Evolutionary conservation across 2,329 filamentous ascomycete species (phyloP).

Genomic region (Chaetomiaceae sp.): DNA sequence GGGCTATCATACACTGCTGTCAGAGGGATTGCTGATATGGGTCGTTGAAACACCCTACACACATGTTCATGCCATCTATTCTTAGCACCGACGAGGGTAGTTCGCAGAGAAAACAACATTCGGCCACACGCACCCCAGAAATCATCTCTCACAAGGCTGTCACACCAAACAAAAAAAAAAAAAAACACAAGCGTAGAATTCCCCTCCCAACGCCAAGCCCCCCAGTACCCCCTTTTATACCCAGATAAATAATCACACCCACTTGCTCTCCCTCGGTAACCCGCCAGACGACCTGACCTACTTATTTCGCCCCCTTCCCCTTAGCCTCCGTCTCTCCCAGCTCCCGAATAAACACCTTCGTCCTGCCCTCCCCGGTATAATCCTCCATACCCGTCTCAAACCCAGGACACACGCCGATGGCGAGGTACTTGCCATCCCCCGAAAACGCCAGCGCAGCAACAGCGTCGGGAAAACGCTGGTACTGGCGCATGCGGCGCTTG

Average conservation of each 20-base stretch:
- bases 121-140: neutral
- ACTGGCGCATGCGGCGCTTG: constrained; percentile 84
- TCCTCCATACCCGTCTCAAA: constrained; percentile 86
- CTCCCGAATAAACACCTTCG: constrained; percentile 77
- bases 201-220: constrained; percentile 13
- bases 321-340: constrained; percentile 84
- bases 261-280: neutral
- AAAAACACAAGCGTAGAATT: neutral
- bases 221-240: constrained; percentile 4
- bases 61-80: neutral
- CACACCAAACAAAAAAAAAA: neutral
- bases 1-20: neutral
- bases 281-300: too few species aligned
- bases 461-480: constrained; percentile 76
- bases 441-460: constrained; percentile 76
- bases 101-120: too few species aligned
- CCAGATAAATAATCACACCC: neutral
- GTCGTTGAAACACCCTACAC: too few species aligned
- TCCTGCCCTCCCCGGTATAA: constrained; percentile 64
- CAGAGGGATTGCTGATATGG: too few species aligned
- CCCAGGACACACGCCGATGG: constrained; percentile 75
- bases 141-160: neutral
- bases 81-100: neutral
- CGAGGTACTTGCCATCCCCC: constrained; percentile 69
- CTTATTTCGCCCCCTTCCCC: constrained; percentile 68